Base-by-base conservation (phyloP, 1,284 basidiomycete species). In the Peniophora sp. region DNA sequence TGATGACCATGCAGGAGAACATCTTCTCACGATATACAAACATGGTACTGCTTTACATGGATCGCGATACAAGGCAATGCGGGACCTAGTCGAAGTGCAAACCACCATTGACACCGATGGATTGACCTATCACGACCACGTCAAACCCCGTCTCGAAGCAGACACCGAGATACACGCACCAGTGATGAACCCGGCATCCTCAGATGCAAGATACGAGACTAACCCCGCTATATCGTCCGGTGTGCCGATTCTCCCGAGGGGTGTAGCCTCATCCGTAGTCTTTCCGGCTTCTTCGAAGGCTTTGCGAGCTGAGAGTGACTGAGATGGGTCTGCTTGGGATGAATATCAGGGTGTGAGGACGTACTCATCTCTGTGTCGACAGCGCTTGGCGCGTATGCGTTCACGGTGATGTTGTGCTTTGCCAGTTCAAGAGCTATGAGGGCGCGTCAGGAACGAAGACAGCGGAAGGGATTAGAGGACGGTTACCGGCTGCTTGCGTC, bases 361-460 rank as follows among this genome's bases (percentile, higher is more conserved):
- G 47, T 49, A 59, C 59, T 24, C 47, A 58, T 47, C 9, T 43
- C 49, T n/a, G 57, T 56, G 22, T 58, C 55, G 14, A 55, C 46
- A 18, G 34, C 47, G 1, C 58, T 58, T 11, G 59, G 55, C n/a
- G 58, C 54, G 35, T 60, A 60, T 10, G 57, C 54, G 24, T 60
- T 60, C 11, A 60, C 59, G 1, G 59, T 60, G 42, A 60, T 60
- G 14, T 50, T 46, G 49, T 57, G 51, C 23, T 54, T 44, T 8
- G 51, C 55, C 12, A 60, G 47, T 49, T 52, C 54, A 18, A 10
- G 8, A 3, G 59, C 59, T 60, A 32, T 37, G 15, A 17, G 14
- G 3, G 11, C 37, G n/a, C 27, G n/a, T 15, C 14, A 6, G 27
- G 24, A n/a, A n/a, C n/a, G n/a, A n/a, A 17, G 17, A 15, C 24